Evolutionary conservation across 495 filamentous ascomycete species (phyloP).

Genomic region (Trichoderma orchidacearum): DNA sequence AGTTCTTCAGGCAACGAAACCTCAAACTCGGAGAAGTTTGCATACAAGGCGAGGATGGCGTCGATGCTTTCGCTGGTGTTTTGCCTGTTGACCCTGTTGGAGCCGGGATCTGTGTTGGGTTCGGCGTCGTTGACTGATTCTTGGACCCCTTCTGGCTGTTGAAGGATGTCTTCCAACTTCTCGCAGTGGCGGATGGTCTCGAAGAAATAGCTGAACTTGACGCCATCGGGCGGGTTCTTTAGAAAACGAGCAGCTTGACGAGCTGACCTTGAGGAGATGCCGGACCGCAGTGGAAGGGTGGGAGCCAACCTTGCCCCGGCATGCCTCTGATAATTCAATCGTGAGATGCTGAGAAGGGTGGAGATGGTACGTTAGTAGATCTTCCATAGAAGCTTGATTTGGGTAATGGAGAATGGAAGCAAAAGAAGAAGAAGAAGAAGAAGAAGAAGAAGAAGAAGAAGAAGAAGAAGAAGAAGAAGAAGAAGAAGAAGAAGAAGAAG

Average conservation of each 20-base stretch:
- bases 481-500: background rate
- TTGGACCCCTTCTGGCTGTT: too few relatives aligned
- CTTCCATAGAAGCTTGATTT: too few relatives aligned
- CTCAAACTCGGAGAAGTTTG: background rate
- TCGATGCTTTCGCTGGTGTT: too few relatives aligned
- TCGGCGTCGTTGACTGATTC: too few relatives aligned
- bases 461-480: background rate
- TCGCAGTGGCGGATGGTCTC: background rate
- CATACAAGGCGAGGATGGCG: background rate
- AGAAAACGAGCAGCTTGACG: background rate
- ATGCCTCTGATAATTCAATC: too few relatives aligned
- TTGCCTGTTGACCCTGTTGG: too few relatives aligned
- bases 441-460: too few relatives aligned
- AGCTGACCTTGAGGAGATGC: too few relatives aligned
- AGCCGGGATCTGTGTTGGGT: too few relatives aligned
- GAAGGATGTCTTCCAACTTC: background rate
- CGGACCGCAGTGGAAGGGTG: too few relatives aligned
- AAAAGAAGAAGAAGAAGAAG: background rate
- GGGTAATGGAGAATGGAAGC: background rate
- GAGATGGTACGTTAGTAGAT: background rate
- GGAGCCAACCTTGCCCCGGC: too few relatives aligned
- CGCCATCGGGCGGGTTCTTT: background rate
- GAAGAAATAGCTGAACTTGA: background rate
- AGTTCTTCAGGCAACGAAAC: background rate
- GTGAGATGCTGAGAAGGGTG: background rate